Base-by-base conservation (phyloP, 2,329 filamentous ascomycete genomes). In the Talaromyces sp. region DNA sequence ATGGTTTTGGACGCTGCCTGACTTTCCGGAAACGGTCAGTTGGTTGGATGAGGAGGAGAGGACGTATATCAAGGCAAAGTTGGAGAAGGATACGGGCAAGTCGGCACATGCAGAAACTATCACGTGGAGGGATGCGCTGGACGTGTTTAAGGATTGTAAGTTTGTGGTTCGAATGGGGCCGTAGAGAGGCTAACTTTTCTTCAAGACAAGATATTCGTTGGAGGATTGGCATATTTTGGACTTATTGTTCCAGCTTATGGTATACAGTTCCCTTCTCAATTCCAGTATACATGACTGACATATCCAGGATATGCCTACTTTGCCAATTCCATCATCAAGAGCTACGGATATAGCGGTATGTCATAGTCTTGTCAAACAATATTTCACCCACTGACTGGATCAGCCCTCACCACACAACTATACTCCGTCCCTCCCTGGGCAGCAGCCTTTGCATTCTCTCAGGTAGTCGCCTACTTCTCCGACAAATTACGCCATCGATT, bases 201-300 rank as follows among this genome's bases (percentile, higher is more conserved):
- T 64, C 5, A 59, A 79, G 76, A 77, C 69, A 91, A 90, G 74
- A 82, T 92, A 68, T 84, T 90, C 69, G 74, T 92, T 14, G 90
- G 88, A 50, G 89, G 88, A 0, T 81, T 92, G 73, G 92, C 92
- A 89, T 93, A 93, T 76, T 87, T 93, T 69, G 90, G 89, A 11
- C 81, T 92, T 64, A 86, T 92, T 67, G 88, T 93, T 1, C 88
- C 90, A 0, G 89, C 88, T 4, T 92, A 92, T 72, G 83, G 87
- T 69, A 65, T 55, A 69, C 66, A 33, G 3, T 6, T 21, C 44
- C n/a, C 16, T n/a, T 42, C 12, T 37, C 39, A 11, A 4, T 37
- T 6, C 31, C 39, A 48, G 2, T 35, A 28, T 23, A 7, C 21
- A 57, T 42, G 11, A 1, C 35, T 57, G 35, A 57, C 54, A 35